A percentile compares a stretch with the other conserved stretches of the same genome.
phyloP scores from a whole-genome alignment of 2,329 filamentous ascomycete genomes.

The Exophiala bonariae region DNA sequence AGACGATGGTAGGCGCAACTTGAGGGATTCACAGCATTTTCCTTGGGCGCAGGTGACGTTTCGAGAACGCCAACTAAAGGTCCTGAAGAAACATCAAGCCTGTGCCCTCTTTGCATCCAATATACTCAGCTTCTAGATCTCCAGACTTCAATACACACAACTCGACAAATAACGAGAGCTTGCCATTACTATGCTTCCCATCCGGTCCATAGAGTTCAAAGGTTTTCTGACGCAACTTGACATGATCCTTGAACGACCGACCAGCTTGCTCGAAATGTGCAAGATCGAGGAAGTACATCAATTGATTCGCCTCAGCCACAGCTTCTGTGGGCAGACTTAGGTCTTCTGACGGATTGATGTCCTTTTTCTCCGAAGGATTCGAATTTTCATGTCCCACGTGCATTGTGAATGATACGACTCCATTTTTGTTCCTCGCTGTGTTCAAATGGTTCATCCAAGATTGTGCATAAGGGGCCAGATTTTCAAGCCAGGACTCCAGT shows the following conservation, averaged over 20 bases:
- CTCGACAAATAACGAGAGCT: constrained; percentile 15
- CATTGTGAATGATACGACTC: constrained; percentile 16
- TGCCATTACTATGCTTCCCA: constrained; percentile 11
- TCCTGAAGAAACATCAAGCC: constrained; percentile 9
- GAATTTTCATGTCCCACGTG: constrained; percentile 12
- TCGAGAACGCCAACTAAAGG: no score
- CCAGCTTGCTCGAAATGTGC: constrained; percentile 16
- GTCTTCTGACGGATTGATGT: constrained; percentile 9
- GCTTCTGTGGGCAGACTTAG: constrained; percentile 10
- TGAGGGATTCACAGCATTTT: no score
- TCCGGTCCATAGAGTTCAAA: constrained; percentile 11
- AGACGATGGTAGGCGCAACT: no score
- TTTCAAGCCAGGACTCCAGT: constrained; percentile 13
- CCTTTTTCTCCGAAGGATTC: constrained; percentile 1
- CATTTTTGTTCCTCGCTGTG: constrained; percentile 18
- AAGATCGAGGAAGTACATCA: constrained; percentile 19
- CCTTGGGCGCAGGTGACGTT: no score
- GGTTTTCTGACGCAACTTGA: constrained; percentile 11
- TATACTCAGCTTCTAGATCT: constrained; percentile 16
- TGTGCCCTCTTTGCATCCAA: constrained; percentile 17
- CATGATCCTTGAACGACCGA: constrained; percentile 17
- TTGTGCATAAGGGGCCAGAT: constrained; percentile 11
- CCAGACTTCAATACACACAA: constrained; percentile 12
- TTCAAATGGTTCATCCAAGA: constrained; percentile 18
- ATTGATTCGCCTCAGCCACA: constrained; percentile 14